Percentiles rank a stretch among this genome's conserved stretches.
Evolutionary conservation across 176 grass and related monocot genomes (phyloP).

Genomic region (Paspalum vaginatum): DNA sequence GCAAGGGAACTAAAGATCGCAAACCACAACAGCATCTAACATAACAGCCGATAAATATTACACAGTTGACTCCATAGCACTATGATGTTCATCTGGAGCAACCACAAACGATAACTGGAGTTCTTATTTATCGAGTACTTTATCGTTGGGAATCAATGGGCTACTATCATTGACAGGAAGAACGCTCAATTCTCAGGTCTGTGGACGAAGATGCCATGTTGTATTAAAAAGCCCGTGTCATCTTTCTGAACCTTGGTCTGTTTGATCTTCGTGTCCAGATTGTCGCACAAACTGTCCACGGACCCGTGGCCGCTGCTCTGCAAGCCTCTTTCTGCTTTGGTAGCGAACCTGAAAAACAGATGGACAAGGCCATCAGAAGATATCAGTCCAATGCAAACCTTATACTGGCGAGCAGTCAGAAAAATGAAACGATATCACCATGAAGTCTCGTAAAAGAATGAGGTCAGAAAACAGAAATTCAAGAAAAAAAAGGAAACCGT

Average conservation of each 20-base stretch:
- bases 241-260: slow-evolving; percentile 53
- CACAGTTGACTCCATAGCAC: slow-evolving; percentile 18
- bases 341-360: slow-evolving; percentile 75
- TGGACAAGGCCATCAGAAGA: slow-evolving; percentile 47
- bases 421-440: neutral
- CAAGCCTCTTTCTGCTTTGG: slow-evolving; percentile 90
- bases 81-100: slow-evolving; percentile 10
- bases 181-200: slow-evolving; percentile 27
- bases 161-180: slow-evolving; percentile 37
- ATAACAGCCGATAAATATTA: neutral
- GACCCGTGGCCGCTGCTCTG: slow-evolving; percentile 79
- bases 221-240: slow-evolving; percentile 33
- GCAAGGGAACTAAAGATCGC: slow-evolving; percentile 43
- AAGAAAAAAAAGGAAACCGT: neutral
- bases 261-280: slow-evolving; percentile 47
- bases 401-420: neutral
- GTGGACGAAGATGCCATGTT: neutral
- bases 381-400: slow-evolving; percentile 11
- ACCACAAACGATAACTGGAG: neutral
- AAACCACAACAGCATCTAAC: slow-evolving; percentile 12
- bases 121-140: slow-evolving; percentile 38
- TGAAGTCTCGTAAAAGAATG: neutral
- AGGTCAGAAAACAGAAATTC: neutral
- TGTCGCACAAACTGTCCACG: slow-evolving; percentile 88
- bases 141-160: slow-evolving; percentile 29